These are phyloP conservation scores for Tolypocladium nubicola DNA, from an alignment of 2,329 filamentous ascomycete species.

Conservation along the genomic window DNA sequence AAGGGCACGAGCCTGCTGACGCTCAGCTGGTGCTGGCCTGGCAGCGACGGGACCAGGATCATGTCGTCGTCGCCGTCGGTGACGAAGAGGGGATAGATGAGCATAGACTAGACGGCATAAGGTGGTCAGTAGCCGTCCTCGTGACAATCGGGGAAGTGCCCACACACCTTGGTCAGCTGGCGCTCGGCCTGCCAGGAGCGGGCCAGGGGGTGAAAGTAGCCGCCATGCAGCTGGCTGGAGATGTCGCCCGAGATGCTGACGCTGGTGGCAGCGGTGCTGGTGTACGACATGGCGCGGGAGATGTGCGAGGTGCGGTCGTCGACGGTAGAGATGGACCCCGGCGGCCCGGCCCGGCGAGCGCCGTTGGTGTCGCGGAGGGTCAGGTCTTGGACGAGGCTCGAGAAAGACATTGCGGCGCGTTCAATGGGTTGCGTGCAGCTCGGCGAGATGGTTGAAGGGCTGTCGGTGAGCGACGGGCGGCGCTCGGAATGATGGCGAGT, in stretches of 20 bases:
- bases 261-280: conserved; percentile 56
- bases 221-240: conserved; percentile 72
- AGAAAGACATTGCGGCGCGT: conserved; percentile 48
- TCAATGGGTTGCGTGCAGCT: not conserved
- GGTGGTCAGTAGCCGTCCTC: not conserved
- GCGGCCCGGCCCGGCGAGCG: conserved; percentile 33
- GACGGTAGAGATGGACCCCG: conserved; percentile 41
- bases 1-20: conserved; percentile 78
- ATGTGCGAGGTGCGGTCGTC: conserved; percentile 52
- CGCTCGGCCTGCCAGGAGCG: conserved; percentile 76
- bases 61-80: conserved; percentile 93
- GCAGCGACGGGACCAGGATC: conserved; percentile 78
- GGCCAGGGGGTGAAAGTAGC: conserved; percentile 71
- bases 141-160: not conserved
- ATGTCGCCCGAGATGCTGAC: conserved; percentile 67
- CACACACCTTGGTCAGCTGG: conserved; percentile 68
- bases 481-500: not conserved
- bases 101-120: conserved; percentile 62
- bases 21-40: conserved; percentile 80
- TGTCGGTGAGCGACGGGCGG: not conserved
- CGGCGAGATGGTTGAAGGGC: not conserved
- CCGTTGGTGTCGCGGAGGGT: conserved; percentile 44
- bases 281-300: conserved; percentile 54
- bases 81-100: conserved; percentile 95
- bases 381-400: conserved; percentile 55